phyloP scores from a whole-genome alignment of 208 protist species.

The Leishmania lainsoni region DNA sequence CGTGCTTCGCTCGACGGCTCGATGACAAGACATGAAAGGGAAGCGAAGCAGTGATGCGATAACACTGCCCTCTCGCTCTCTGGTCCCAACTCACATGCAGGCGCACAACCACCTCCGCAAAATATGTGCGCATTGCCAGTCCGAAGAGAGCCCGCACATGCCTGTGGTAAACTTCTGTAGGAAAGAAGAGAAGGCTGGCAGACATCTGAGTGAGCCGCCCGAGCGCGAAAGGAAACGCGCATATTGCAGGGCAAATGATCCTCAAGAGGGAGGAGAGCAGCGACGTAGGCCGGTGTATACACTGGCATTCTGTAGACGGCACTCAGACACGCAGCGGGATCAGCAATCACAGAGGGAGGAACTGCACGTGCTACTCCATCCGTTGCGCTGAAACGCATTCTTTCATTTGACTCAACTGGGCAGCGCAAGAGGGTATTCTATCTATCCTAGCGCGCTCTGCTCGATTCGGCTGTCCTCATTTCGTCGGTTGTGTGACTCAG shows the following conservation, averaged over 20 bases:
- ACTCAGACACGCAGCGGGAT: background rate
- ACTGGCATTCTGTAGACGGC: background rate
- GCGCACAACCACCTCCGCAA: background rate
- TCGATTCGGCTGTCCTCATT: background rate
- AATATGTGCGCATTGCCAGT: background rate
- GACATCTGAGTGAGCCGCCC: background rate
- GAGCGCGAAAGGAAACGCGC: background rate
- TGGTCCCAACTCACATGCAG: background rate
- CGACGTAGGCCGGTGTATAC: too few relatives aligned
- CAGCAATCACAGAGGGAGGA: background rate
- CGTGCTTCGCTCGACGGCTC: background rate
- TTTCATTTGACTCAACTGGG: background rate
- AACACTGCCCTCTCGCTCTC: background rate
- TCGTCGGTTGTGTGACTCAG: background rate
- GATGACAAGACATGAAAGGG: background rate
- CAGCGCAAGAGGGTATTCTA: background rate
- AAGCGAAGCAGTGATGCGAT: background rate
- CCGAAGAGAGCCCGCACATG: background rate
- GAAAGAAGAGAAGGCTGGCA: background rate
- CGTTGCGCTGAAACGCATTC: background rate
- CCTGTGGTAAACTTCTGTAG: background rate
- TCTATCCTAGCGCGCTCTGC: too few relatives aligned
- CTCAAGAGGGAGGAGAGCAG: background rate
- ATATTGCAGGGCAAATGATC: background rate
- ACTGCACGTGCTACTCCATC: background rate